Conservation (phyloP, 176 grass and related monocot species). For the Stipa capillata region DNA sequence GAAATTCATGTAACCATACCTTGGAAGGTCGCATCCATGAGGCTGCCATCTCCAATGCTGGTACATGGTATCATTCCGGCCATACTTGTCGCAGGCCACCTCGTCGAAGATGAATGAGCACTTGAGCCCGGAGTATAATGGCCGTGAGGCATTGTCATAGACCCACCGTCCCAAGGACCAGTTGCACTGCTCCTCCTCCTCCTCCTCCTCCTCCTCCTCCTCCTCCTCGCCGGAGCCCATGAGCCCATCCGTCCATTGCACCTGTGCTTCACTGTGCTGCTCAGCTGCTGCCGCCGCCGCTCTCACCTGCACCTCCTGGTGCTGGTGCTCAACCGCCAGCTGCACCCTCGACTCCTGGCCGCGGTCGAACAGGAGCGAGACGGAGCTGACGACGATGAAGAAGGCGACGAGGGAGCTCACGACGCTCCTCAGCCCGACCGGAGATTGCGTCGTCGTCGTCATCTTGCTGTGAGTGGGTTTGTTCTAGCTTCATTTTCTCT, state of each 20-base stretch:
- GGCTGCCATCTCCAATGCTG: slow-evolving; percentile 97
- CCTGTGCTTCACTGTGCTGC: neutral
- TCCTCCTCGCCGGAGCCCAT: neutral
- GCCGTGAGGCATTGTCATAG: slow-evolving; percentile 49
- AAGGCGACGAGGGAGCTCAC: slow-evolving; percentile 45
- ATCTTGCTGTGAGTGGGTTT: slow-evolving; percentile 17
- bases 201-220: too few relatives aligned
- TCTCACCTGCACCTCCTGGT: slow-evolving; percentile 22
- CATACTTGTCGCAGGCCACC: slow-evolving; percentile 76
- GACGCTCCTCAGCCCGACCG: slow-evolving; percentile 34
- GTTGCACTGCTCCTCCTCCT: slow-evolving; percentile 41
- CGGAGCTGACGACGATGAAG: slow-evolving; percentile 47
- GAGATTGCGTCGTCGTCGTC: neutral
- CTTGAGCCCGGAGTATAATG: slow-evolving; percentile 51
- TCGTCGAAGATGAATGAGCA: slow-evolving; percentile 68
- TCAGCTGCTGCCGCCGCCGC: neutral
- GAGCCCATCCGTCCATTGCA: slow-evolving; percentile 1
- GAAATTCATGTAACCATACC: slow-evolving; percentile 19
- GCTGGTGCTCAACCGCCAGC: neutral
- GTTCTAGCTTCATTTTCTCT: slow-evolving; percentile 10
- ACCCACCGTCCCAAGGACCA: slow-evolving; percentile 54
- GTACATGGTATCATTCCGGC: slow-evolving; percentile 65
- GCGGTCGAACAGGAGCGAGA: slow-evolving; percentile 35
- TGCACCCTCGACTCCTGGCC: slow-evolving; percentile 27
- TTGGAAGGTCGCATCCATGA: slow-evolving; percentile 67